phyloP scores from a whole-genome alignment of 2,329 filamentous ascomycete genomes.

The Cryphonectria parasitica region DNA sequence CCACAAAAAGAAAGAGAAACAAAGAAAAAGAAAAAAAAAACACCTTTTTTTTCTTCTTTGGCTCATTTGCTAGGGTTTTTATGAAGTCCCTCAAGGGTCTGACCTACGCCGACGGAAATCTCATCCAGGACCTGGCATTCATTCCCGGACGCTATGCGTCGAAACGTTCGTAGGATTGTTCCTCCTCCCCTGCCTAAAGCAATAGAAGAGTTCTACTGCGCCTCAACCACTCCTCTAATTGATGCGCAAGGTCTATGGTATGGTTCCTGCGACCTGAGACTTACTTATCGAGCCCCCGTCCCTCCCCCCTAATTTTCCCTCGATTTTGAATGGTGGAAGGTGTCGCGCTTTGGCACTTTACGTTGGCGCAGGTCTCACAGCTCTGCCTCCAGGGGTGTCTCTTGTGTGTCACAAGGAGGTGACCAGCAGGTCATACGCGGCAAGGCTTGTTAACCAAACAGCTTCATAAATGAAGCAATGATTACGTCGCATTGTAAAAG shows the following conservation, averaged over 20 bases:
- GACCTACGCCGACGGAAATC: background rate
- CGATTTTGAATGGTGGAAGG: constrained; percentile 10
- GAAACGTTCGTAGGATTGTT: background rate
- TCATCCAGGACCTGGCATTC: background rate
- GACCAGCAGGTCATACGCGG: background rate
- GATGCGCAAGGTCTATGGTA: background rate
- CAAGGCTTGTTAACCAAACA: background rate
- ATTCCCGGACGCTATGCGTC: background rate
- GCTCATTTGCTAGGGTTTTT: background rate
- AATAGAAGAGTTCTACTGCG: background rate
- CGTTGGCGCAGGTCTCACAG: background rate
- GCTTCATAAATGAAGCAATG: constrained; percentile 22
- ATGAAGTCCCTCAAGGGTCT: background rate
- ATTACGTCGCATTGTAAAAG: constrained; percentile 24
- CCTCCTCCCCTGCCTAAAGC: background rate
- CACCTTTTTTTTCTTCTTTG: no score
- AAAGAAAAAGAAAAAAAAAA: background rate
- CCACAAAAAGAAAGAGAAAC: background rate
- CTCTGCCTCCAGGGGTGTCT: background rate
- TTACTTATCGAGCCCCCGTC: background rate
- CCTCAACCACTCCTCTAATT: background rate
- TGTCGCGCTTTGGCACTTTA: background rate
- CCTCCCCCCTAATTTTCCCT: background rate
- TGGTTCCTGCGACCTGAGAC: background rate
- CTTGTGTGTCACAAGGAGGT: constrained; percentile 2